Evolutionary conservation across 2,329 filamentous ascomycete species (phyloP).

Genomic region (Penicillium freii): DNA sequence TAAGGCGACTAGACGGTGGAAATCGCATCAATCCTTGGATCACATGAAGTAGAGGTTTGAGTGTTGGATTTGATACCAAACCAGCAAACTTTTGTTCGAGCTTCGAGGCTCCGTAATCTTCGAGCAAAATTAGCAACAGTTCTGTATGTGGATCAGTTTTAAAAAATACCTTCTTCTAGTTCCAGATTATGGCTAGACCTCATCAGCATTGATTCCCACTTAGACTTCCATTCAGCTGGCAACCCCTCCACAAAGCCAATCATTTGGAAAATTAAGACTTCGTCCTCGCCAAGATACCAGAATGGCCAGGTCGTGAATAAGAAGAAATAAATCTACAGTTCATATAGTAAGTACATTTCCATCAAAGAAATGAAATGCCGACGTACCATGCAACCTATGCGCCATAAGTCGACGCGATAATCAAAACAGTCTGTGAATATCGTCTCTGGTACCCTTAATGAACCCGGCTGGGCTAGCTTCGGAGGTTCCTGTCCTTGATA

Average conservation of each 20-base stretch:
- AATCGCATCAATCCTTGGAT: slow-evolving; percentile 25
- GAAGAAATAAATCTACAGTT: slow-evolving; percentile 23
- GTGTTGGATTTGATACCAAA: slow-evolving; percentile 11
- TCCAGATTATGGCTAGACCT: slow-evolving; percentile 8
- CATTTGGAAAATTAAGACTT: slow-evolving; percentile 22
- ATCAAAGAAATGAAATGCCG: neutral
- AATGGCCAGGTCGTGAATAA: slow-evolving; percentile 22
- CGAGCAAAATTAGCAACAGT: slow-evolving; percentile 9
- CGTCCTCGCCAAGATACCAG: slow-evolving; percentile 20
- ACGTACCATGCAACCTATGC: slow-evolving; percentile 26
- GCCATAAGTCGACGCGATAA: slow-evolving; percentile 36
- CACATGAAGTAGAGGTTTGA: slow-evolving; percentile 17
- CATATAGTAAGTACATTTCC: slow-evolving; percentile 5
- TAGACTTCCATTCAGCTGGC: slow-evolving; percentile 22
- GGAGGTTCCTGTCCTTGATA: slow-evolving; percentile 20
- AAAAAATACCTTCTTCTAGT: neutral
- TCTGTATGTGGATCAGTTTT: neutral
- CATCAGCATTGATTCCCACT: slow-evolving; percentile 18
- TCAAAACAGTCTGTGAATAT: slow-evolving; percentile 33
- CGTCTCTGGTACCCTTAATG: slow-evolving; percentile 31
- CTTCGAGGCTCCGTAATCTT: slow-evolving; percentile 11
- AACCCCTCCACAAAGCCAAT: slow-evolving; percentile 24
- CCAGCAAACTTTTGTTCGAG: slow-evolving; percentile 19
- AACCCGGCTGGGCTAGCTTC: slow-evolving; percentile 24
- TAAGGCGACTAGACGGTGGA: slow-evolving; percentile 22